phyloP scores from a whole-genome alignment of 2,329 filamentous ascomycete species.

The Fusarium anguioides region DNA sequence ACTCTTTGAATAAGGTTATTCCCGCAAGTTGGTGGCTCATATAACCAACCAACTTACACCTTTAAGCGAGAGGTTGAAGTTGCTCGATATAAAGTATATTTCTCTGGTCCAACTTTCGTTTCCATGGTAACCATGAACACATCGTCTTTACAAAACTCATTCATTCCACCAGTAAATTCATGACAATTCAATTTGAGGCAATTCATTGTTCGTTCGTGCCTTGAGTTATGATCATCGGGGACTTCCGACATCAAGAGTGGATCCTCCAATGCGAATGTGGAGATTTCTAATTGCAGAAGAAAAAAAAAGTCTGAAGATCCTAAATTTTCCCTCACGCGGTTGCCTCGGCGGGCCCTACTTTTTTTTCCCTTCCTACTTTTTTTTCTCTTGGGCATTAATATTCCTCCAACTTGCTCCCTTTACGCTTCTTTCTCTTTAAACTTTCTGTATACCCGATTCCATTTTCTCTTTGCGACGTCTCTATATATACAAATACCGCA shows the following conservation, averaged over 20 bases:
- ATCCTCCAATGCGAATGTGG: constrained; percentile 16
- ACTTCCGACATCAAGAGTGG: constrained; percentile 39
- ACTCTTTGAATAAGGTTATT: neutral
- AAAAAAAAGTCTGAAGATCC: constrained; percentile 44
- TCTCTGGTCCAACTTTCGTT: neutral
- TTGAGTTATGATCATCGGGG: constrained; percentile 21
- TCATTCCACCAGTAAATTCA: no score
- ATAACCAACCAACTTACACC: neutral
- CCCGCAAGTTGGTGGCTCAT: neutral
- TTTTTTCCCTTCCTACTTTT: constrained; percentile 19
- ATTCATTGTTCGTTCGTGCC: no score
- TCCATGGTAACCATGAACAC: neutral
- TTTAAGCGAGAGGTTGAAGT: neutral
- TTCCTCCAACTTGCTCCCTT: constrained; percentile 23
- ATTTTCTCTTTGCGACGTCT: constrained; percentile 18
- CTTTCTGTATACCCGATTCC: neutral
- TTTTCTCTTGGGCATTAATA: constrained; percentile 35
- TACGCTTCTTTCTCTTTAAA: neutral
- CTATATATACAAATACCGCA: constrained; percentile 37
- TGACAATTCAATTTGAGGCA: no score
- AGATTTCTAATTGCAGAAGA: constrained; percentile 10
- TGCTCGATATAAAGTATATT: neutral
- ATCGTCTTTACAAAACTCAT: neutral
- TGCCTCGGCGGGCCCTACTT: constrained; percentile 34
- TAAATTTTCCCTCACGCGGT: constrained; percentile 13